phyloP scores from a whole-genome alignment of 352 stramenopile species.

The Pythium monospermum region DNA sequence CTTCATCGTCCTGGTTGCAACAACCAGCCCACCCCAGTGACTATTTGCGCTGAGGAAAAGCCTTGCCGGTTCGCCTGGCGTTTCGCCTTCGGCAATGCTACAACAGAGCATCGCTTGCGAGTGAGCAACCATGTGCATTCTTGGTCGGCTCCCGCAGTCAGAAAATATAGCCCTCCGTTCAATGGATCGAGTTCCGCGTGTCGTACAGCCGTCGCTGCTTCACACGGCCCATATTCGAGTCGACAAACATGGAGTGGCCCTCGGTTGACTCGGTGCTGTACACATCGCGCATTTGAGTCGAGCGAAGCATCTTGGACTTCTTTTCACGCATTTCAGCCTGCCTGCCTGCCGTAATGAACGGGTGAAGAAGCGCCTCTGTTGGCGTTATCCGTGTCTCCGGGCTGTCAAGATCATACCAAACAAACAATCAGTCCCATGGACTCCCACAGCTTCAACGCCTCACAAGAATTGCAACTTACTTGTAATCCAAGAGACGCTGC shows the following conservation, averaged over 20 bases:
- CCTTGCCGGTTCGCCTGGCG: no score
- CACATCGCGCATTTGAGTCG: slow-evolving; percentile 24
- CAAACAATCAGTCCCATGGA: background rate
- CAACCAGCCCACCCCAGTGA: no score
- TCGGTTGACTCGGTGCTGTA: slow-evolving; percentile 19
- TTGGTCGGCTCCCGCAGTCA: background rate
- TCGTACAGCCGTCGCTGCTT: slow-evolving; percentile 26
- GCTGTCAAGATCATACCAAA: slow-evolving; percentile 35
- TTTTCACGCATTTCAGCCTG: slow-evolving; percentile 33
- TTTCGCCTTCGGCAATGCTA: no score
- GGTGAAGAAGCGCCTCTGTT: slow-evolving; percentile 90
- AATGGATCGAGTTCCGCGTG: slow-evolving; percentile 19
- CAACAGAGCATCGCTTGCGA: no score
- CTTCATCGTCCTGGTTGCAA: no score
- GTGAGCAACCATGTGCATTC: background rate
- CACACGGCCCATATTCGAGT: slow-evolving; percentile 23
- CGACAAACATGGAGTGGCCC: slow-evolving; percentile 21
- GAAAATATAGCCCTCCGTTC: background rate
- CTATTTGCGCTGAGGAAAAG: no score
- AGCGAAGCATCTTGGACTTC: slow-evolving; percentile 25
- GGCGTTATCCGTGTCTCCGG: slow-evolving; percentile 89
- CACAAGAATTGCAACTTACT: slow-evolving; percentile 47
- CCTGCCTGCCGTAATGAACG: slow-evolving; percentile 78
- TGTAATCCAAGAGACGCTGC: slow-evolving; percentile 93
- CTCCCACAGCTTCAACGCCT: background rate